These are phyloP conservation scores for Carallia pectinifolia DNA, from an alignment of 345 rosid species.

Conservation along the genomic window DNA sequence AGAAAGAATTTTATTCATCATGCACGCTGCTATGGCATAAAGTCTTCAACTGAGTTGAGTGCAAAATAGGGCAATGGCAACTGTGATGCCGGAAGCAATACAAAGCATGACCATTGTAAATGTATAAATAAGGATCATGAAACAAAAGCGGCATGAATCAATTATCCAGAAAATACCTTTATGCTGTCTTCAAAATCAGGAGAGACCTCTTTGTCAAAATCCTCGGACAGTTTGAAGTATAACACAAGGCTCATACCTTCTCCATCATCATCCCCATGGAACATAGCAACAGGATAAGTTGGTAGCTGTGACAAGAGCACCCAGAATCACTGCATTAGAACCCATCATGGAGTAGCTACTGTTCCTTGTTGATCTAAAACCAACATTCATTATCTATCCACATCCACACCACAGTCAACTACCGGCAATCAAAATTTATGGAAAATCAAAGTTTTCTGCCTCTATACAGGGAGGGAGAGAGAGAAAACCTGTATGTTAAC, in stretches of 20 bases:
- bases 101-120: not conserved
- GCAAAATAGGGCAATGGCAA: no score
- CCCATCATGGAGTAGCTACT: not conserved
- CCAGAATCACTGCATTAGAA: not conserved
- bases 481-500: conserved; percentile 63
- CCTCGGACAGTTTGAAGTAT: conserved; percentile 59
- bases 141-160: not conserved
- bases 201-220: conserved; percentile 51
- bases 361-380: no score
- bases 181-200: conserved; percentile 64
- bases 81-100: not conserved
- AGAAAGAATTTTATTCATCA: not conserved
- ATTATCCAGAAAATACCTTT: conserved; percentile 39
- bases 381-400: no score
- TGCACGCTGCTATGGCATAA: not conserved
- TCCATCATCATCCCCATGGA: conserved; percentile 57
- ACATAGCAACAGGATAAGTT: conserved; percentile 66
- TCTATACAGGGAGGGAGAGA: no score
- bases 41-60: no score
- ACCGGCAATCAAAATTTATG: not conserved
- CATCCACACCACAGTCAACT: no score
- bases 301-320: conserved; percentile 47
- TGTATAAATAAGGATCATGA: not conserved
- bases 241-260: conserved; percentile 87
- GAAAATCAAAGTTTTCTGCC: not conserved